Conservation (phyloP, 176 grass and related monocot genomes). For the Lolium perenne region DNA sequence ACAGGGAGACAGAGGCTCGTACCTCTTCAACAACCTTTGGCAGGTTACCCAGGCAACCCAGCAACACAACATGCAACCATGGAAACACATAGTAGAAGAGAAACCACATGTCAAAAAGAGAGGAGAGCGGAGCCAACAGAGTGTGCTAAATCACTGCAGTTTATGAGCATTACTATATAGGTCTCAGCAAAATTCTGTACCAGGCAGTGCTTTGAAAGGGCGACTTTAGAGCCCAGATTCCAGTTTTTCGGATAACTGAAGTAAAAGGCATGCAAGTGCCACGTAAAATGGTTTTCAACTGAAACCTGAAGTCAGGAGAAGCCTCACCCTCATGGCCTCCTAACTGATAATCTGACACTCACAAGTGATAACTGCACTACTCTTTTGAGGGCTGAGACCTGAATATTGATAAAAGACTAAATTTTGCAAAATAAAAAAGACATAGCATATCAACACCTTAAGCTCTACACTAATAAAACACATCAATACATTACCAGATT, state of each 20-base stretch:
- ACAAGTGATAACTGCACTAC: neutral
- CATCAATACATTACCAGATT: neutral
- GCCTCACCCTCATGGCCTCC: neutral
- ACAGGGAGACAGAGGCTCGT: neutral
- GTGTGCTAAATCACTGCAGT: neutral
- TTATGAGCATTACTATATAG: neutral
- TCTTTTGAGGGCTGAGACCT: neutral
- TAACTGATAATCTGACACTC: neutral
- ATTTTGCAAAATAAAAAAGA: neutral
- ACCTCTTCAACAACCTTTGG: neutral
- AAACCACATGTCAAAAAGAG: neutral
- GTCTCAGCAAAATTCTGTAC: neutral
- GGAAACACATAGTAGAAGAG: neutral
- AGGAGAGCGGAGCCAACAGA: neutral
- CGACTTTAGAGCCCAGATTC: neutral
- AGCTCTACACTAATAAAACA: neutral
- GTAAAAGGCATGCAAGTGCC: neutral
- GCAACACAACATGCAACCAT: neutral
- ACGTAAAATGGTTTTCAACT: neutral
- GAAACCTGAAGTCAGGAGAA: neutral
- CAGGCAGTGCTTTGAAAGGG: neutral
- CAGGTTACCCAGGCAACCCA: neutral
- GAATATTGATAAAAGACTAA: neutral
- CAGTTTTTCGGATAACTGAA: neutral
- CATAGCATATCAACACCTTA: neutral